These are phyloP conservation scores for Thelephora ganbajun DNA, from an alignment of 768 basidiomycete genomes.

Conservation along the genomic window DNA sequence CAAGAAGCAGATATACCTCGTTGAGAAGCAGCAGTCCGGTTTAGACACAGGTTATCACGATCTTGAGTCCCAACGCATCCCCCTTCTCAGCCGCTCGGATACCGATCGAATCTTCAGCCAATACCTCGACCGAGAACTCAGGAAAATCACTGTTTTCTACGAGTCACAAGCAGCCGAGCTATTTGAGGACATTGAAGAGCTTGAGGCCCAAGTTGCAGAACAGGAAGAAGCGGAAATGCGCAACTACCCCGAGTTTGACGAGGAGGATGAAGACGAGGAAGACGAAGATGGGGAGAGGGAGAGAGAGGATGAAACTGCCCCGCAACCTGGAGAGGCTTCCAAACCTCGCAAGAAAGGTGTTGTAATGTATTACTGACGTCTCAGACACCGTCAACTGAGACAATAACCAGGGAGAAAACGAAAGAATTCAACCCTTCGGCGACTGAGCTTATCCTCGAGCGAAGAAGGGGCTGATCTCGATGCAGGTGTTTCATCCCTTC, in stretches of 20 bases:
- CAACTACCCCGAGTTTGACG: constrained; percentile 24
- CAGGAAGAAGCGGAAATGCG: constrained; percentile 53
- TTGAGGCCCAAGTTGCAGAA: constrained; percentile 41
- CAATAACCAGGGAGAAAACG: constrained; percentile 8
- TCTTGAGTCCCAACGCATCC: constrained; percentile 48
- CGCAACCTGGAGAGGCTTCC: constrained; percentile 12
- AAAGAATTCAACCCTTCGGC: constrained; percentile 10
- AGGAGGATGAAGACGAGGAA: constrained; percentile 47
- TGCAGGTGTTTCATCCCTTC: constrained; percentile 22
- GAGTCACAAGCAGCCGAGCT: constrained; percentile 62
- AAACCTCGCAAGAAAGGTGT: constrained; percentile 3
- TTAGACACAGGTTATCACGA: constrained; percentile 29
- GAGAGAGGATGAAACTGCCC: constrained; percentile 33
- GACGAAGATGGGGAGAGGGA: constrained; percentile 39
- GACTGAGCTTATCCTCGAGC: constrained; percentile 35
- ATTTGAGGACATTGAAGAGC: constrained; percentile 36
- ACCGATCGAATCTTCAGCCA: constrained; percentile 55
- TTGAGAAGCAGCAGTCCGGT: constrained; percentile 62
- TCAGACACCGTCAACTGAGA: constrained; percentile 3
- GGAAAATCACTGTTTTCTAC: constrained; percentile 75
- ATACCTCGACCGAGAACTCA: constrained; percentile 68
- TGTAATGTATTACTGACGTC: constrained; percentile 3
- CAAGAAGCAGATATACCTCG: constrained; percentile 75
- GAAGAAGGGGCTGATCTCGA: constrained; percentile 32
- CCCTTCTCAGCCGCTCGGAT: constrained; percentile 32